A percentile compares a stretch with the other conserved stretches of the same genome.
Evolutionary conservation across 108 stramenopile genomes (phyloP).

Genomic region (Cylindrotheca closterium): DNA sequence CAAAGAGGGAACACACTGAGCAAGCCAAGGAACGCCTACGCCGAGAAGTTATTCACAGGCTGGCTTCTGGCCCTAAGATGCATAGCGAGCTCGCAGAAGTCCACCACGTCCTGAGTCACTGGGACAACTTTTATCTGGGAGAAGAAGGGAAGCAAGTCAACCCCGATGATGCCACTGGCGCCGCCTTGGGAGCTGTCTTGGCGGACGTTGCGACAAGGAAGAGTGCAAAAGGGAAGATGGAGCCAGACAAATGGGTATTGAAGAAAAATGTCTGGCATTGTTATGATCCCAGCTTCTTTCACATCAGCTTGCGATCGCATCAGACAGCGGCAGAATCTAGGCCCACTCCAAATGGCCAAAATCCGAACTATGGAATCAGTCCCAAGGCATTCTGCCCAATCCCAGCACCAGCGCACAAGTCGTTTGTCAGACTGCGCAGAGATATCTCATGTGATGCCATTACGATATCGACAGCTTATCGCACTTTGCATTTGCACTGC

Average conservation of each 20-base stretch:
- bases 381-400: slow-evolving; percentile 66
- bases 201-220: slow-evolving; percentile 72
- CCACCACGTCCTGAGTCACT: slow-evolving; percentile 57
- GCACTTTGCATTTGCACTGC: slow-evolving; percentile 77
- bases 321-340: slow-evolving; percentile 74
- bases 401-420: slow-evolving; percentile 44
- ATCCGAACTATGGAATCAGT: slow-evolving; percentile 31
- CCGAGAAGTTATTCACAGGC: slow-evolving; percentile 78
- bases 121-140: slow-evolving; percentile 61
- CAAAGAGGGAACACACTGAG: slow-evolving; percentile 41
- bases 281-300: slow-evolving; percentile 85
- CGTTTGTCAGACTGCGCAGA: slow-evolving; percentile 61
- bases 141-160: slow-evolving; percentile 64
- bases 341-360: slow-evolving; percentile 38
- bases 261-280: slow-evolving; percentile 58
- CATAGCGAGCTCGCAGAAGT: slow-evolving; percentile 82
- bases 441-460: slow-evolving; percentile 70
- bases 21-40: slow-evolving; percentile 72
- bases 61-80: slow-evolving; percentile 78
- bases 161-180: slow-evolving; percentile 84
- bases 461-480: slow-evolving; percentile 59
- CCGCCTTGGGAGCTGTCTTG: slow-evolving; percentile 69
- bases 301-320: slow-evolving; percentile 64
- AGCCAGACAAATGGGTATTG: slow-evolving; percentile 79
- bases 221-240: slow-evolving; percentile 47